phyloP scores from a whole-genome alignment of 2,329 filamentous ascomycete genomes.

The Diaporthe longicolla region DNA sequence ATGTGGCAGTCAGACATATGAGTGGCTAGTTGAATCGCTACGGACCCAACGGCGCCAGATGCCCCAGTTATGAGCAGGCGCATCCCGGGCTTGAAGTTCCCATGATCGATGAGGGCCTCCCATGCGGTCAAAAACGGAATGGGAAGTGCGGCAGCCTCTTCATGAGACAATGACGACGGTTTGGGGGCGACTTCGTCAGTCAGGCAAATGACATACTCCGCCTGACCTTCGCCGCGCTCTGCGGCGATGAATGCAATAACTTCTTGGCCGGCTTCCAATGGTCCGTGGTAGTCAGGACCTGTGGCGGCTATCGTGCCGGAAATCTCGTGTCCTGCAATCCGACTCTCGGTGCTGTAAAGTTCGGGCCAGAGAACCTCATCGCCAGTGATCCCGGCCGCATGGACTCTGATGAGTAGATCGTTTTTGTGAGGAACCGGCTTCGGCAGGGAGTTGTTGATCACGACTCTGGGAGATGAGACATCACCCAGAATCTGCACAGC shows the following conservation, averaged over 20 bases:
- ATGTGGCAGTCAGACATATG: not conserved
- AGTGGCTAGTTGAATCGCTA: not conserved
- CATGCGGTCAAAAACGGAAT: constrained; percentile 12
- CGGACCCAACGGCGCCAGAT: not conserved
- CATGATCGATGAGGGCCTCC: constrained; percentile 1
- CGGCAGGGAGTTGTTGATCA: not conserved
- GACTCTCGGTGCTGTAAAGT: not conserved
- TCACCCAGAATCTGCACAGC: constrained; percentile 15
- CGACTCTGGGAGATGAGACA: not conserved
- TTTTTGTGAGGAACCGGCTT: not conserved
- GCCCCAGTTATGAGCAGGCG: not conserved
- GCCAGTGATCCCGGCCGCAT: not conserved
- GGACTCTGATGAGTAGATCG: not conserved
- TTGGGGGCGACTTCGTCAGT: constrained; percentile 6
- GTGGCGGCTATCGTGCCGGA: not conserved
- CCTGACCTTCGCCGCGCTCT: constrained; percentile 6
- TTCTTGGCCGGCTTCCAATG: not conserved
- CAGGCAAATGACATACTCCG: not conserved
- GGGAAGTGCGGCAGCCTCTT: not conserved
- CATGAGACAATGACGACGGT: not conserved
- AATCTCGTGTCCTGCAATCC: constrained; percentile 4
- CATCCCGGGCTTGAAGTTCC: not conserved
- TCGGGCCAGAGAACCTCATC: constrained; percentile 24
- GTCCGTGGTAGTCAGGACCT: not conserved
- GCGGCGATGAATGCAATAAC: not conserved